These are phyloP conservation scores for Kodamaea anthophila DNA, from an alignment of 1,139 yeast species.

Conservation along the genomic window DNA sequence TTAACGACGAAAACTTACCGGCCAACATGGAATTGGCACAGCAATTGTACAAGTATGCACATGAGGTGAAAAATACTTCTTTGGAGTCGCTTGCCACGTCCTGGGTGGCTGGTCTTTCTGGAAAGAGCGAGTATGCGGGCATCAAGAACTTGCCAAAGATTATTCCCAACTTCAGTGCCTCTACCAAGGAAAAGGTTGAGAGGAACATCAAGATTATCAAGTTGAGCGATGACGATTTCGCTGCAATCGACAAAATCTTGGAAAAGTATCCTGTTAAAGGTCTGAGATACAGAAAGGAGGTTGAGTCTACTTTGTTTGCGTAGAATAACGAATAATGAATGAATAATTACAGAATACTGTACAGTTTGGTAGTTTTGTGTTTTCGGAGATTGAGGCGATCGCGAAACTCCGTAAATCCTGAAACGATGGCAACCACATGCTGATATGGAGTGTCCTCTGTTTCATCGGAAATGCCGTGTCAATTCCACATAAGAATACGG, in stretches of 20 bases:
- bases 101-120: constrained; percentile 50
- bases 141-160: constrained; percentile 45
- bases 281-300: constrained; percentile 34
- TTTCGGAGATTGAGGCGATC: too few species aligned
- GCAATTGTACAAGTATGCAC: constrained; percentile 42
- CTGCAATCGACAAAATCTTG: constrained; percentile 40
- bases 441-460: too few species aligned
- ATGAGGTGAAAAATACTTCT: constrained; percentile 39
- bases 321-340: too few species aligned
- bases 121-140: constrained; percentile 22
- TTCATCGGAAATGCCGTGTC: too few species aligned
- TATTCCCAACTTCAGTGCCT: constrained; percentile 75
- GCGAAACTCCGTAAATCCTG: too few species aligned
- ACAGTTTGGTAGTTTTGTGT: too few species aligned
- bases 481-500: too few species aligned
- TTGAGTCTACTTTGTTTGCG: constrained; percentile 3
- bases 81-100: constrained; percentile 68
- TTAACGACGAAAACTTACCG: constrained; percentile 48
- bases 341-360: too few species aligned
- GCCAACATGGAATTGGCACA: constrained; percentile 46
- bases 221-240: constrained; percentile 49
- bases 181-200: constrained; percentile 50
- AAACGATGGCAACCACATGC: too few species aligned
- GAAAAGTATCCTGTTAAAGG: constrained; percentile 39
- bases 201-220: constrained; percentile 45